Conservation (phyloP, 2,329 filamentous ascomycete genomes). For the Kalmusia sp. region DNA sequence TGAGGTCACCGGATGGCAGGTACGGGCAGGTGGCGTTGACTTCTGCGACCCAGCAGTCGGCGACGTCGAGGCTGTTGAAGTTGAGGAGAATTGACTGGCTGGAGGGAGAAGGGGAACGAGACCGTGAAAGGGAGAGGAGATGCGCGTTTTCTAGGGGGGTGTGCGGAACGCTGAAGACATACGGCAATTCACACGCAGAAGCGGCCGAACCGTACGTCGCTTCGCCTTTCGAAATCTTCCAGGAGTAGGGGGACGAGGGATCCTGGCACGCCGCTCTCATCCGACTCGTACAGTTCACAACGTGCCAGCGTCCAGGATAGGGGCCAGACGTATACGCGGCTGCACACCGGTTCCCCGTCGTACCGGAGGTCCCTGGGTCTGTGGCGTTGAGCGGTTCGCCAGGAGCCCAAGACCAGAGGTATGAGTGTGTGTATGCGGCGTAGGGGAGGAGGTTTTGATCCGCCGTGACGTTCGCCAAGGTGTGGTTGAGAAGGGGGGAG, state of each 20-base stretch:
- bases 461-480: constrained; percentile 60
- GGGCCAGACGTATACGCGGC: constrained; percentile 54
- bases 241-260: constrained; percentile 61
- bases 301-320: constrained; percentile 63
- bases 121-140: constrained; percentile 51
- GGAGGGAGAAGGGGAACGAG: constrained; percentile 15
- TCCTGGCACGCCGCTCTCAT: constrained; percentile 65
- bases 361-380: constrained; percentile 15
- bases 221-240: constrained; percentile 57
- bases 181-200: constrained; percentile 56
- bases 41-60: constrained; percentile 66
- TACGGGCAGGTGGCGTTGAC: constrained; percentile 67
- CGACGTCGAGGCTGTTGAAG: constrained; percentile 65
- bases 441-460: constrained; percentile 57
- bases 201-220: constrained; percentile 54
- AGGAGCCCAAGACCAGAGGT: constrained; percentile 67
- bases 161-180: constrained; percentile 64
- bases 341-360: constrained; percentile 59
- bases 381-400: constrained; percentile 62
- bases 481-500: constrained; percentile 64
- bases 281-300: constrained; percentile 60
- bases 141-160: constrained; percentile 70
- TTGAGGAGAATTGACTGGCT: constrained; percentile 60
- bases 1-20: constrained; percentile 49
- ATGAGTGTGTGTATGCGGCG: constrained; percentile 56